Evolutionary conservation across 2,329 filamentous ascomycete genomes (phyloP).

Genomic region (Fusarium protoensiforme): DNA sequence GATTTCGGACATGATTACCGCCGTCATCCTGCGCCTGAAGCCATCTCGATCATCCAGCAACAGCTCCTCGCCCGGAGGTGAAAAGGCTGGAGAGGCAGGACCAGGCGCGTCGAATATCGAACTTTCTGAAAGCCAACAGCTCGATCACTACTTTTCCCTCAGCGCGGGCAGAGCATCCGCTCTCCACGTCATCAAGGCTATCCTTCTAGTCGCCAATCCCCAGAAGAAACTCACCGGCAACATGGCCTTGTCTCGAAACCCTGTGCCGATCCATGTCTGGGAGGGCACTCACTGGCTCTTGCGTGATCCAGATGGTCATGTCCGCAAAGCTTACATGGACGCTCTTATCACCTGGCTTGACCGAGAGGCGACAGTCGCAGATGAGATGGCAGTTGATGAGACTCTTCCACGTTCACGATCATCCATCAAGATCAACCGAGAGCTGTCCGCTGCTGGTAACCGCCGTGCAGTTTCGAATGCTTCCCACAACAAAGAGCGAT

Average conservation of each 20-base stretch:
- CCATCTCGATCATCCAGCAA: constrained; percentile 63
- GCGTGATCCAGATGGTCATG: constrained; percentile 79
- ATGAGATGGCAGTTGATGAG: constrained; percentile 72
- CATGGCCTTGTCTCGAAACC: constrained; percentile 75
- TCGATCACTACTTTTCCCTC: constrained; percentile 65
- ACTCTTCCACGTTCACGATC: constrained; percentile 58
- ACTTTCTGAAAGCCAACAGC: constrained; percentile 56
- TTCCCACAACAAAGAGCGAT: constrained; percentile 68
- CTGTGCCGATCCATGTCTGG: constrained; percentile 86
- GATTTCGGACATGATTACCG: constrained; percentile 91
- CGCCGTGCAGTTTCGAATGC: constrained; percentile 77
- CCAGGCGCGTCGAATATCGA: constrained; percentile 51
- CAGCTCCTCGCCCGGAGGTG: constrained; percentile 56
- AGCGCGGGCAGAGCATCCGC: constrained; percentile 70
- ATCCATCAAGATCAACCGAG: constrained; percentile 54
- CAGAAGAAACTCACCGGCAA: constrained; percentile 68
- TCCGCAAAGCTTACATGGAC: constrained; percentile 87
- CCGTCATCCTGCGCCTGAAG: constrained; percentile 82
- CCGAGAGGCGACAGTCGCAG: constrained; percentile 76
- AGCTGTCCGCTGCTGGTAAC: constrained; percentile 51
- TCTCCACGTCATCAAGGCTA: constrained; percentile 82
- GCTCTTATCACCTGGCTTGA: constrained; percentile 86
- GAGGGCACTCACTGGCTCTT: constrained; percentile 96
- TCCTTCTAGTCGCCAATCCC: constrained; percentile 83
- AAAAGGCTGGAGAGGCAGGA: constrained; percentile 58